Evolutionary conservation across 306 rosid species (phyloP).

Genomic region (Sesbania bispinosa): DNA sequence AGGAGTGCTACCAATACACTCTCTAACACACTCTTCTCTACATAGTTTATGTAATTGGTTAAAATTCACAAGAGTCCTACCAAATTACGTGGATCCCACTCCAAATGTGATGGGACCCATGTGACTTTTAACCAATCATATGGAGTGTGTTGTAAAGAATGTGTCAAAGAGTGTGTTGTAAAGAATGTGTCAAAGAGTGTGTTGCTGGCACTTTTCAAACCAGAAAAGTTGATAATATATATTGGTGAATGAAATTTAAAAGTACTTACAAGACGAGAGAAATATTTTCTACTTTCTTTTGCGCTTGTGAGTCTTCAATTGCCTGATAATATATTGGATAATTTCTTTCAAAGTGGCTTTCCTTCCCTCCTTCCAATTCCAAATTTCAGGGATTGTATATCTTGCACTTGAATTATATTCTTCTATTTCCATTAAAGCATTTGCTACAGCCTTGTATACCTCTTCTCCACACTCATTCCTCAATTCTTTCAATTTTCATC

Average conservation of each 20-base stretch:
- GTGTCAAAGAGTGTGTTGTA: too few species aligned
- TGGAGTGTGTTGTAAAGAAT: too few species aligned
- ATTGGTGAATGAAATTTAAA: not conserved
- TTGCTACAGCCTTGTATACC: constrained; percentile 41
- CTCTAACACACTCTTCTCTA: too few species aligned
- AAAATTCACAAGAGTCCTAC: too few species aligned
- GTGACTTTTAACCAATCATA: too few species aligned
- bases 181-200: too few species aligned
- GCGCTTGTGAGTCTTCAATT: constrained; percentile 30
- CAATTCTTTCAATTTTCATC: constrained; percentile 44
- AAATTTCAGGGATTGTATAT: constrained; percentile 48
- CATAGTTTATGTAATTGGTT: too few species aligned
- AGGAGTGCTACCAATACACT: too few species aligned
- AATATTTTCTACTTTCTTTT: constrained; percentile 6
- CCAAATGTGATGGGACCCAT: too few species aligned
- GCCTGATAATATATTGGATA: constrained; percentile 22
- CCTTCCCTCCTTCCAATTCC: constrained; percentile 47
- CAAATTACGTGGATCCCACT: too few species aligned
- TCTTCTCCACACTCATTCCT: constrained; percentile 41
- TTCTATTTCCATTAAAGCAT: constrained; percentile 53
- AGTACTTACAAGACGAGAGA: not conserved
- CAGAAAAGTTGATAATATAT: too few species aligned
- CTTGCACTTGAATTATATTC: constrained; percentile 66
- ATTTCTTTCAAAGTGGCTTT: constrained; percentile 47
- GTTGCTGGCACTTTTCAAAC: too few species aligned